Conservation (phyloP, 495 filamentous ascomycete genomes). For the Xylaria telfairii region DNA sequence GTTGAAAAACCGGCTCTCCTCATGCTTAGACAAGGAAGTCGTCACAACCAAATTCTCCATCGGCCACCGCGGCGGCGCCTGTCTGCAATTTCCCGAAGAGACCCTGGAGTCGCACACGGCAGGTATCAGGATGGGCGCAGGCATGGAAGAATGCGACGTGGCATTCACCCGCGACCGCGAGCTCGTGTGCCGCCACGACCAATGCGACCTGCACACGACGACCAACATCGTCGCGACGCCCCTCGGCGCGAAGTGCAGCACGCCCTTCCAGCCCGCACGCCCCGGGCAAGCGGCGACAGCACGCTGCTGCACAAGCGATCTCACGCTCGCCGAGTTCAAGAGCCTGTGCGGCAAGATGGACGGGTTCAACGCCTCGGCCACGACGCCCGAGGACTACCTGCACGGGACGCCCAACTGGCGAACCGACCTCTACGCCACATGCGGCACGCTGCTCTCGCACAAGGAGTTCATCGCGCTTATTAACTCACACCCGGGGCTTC, state of each 20-base stretch:
- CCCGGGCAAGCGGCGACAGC: constrained; percentile 51
- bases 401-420: constrained; percentile 60
- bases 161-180: constrained; percentile 64
- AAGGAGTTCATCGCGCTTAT: constrained; percentile 61
- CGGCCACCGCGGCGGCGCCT: constrained; percentile 63
- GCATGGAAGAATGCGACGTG: constrained; percentile 69
- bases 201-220: constrained; percentile 69
- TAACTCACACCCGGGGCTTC: constrained; percentile 51
- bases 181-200: constrained; percentile 68
- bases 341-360: constrained; percentile 69
- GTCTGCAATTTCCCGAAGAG: constrained; percentile 68
- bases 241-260: constrained; percentile 65
- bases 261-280: constrained; percentile 59
- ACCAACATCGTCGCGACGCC: constrained; percentile 67
- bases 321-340: constrained; percentile 65
- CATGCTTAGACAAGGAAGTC: constrained; percentile 56
- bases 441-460: constrained; percentile 59
- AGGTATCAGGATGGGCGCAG: constrained; percentile 65
- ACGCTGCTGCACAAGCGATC: constrained; percentile 68
- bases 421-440: constrained; percentile 64
- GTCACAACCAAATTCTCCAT: constrained; percentile 56
- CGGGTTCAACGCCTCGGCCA: constrained; percentile 58
- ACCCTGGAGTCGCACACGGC: constrained; percentile 58
- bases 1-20: constrained; percentile 60
- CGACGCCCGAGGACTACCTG: constrained; percentile 58